These are phyloP conservation scores for Trametopsis cervina DNA, from an alignment of 768 basidiomycete species.

Conservation along the genomic window DNA sequence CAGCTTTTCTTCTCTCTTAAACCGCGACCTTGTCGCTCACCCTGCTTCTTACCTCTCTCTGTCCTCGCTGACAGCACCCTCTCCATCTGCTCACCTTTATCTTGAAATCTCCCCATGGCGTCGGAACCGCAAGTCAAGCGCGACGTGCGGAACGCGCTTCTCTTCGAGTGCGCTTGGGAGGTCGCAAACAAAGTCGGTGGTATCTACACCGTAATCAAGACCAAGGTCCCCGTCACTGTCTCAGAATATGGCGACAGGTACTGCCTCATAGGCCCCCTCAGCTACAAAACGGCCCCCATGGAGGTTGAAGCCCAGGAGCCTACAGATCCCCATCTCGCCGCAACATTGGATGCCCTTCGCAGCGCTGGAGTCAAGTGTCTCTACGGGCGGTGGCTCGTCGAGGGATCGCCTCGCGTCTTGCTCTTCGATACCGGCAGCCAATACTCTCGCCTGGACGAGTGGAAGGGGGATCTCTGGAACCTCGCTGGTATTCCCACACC, in stretches of 20 bases:
- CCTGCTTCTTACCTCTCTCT: neutral
- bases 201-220: slow-evolving; percentile 99
- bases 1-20: slow-evolving; percentile 2
- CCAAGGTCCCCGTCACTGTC: slow-evolving; percentile 97
- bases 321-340: slow-evolving; percentile 68
- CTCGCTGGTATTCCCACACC: slow-evolving; percentile 96
- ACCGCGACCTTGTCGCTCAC: neutral
- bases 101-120: slow-evolving; percentile 17
- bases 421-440: slow-evolving; percentile 92
- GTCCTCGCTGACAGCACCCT: neutral
- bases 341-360: slow-evolving; percentile 76
- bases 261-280: slow-evolving; percentile 94
- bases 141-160: slow-evolving; percentile 71
- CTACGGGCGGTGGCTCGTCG: slow-evolving; percentile 98
- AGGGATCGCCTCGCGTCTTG: slow-evolving; percentile 90
- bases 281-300: slow-evolving; percentile 98
- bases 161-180: slow-evolving; percentile 98
- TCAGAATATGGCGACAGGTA: slow-evolving; percentile 94
- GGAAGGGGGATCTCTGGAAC: slow-evolving; percentile 99
- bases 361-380: slow-evolving; percentile 87
- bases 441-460: slow-evolving; percentile 88
- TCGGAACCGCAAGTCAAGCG: slow-evolving; percentile 35
- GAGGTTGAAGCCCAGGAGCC: slow-evolving; percentile 96
- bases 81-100: neutral
- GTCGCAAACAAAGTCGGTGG: slow-evolving; percentile 99